Base-by-base conservation (phyloP, 2,329 filamentous ascomycete species). In the Diaporthe ampelina region DNA sequence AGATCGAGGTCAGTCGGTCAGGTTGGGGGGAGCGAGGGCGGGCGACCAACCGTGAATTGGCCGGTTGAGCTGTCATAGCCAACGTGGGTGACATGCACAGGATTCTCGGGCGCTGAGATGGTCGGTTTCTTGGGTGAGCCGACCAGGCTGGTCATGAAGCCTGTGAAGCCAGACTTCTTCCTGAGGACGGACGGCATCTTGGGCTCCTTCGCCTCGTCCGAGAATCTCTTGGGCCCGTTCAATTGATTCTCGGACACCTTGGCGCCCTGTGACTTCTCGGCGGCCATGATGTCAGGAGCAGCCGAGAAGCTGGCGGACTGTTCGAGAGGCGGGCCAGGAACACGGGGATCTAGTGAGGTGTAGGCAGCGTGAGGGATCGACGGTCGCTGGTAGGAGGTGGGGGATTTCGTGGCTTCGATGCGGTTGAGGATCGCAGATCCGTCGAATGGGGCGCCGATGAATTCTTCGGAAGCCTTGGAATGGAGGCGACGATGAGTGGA, bases 91-190 rank as follows among this genome's bases (percentile, higher is more conserved):
- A 99, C 94, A 85, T 98, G 97, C 75, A 98, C 95, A 65, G 97
- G 97, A 80, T 99, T 98, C 84, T 98, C 95, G 72, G 97, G 97
- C 50, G 95, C 94, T n/a, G 97, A 98, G 80, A 99, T 99, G 83
- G 96, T 91, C 61, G 97, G 95, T 77, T 95, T 94, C 84, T 95
- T 94, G 70, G 94, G 95, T 48, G 95, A 96, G 77, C 94, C 94
- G 74, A 97, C 92, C 75, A 93, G 82, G 82, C 93, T 96, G 82
- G 92, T 96, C 87, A 98, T 92, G 80, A 97, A 95, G 78, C 92
- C 94, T 21, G 94, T 95, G 81, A 98, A 95, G 74, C 94, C 95
- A 69, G 94, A 94, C 86, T 97, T 97, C 86, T 97, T 97, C 80
- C 94, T 90, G 76, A 92, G 84, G 76, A 92, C 86, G 75, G 85